A percentile compares a stretch with the other conserved stretches of the same genome.
phyloP scores from a whole-genome alignment of 2,329 filamentous ascomycete genomes.

The Cladophialophora yegresii region DNA sequence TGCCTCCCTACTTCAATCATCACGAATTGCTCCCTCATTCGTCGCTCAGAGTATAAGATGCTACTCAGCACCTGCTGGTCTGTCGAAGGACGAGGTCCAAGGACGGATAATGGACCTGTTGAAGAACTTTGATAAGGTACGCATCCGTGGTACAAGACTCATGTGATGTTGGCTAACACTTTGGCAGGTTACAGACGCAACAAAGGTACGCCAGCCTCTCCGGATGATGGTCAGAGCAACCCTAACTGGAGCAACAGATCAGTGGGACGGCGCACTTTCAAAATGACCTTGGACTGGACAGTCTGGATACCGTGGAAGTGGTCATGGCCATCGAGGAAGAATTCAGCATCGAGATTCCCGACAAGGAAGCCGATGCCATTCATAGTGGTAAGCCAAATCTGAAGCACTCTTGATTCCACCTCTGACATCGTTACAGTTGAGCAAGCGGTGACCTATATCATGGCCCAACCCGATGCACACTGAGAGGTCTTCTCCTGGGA shows the following conservation, averaged over 20 bases:
- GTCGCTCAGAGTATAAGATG: constrained; percentile 71
- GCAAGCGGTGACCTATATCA: constrained; percentile 92
- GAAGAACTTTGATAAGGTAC: constrained; percentile 95
- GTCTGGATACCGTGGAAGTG: constrained; percentile 97
- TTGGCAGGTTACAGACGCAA: constrained; percentile 51
- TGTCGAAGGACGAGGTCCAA: constrained; percentile 82
- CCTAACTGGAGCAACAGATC: constrained; percentile 62
- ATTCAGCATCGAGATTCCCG: constrained; percentile 94
- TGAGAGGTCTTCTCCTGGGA: constrained; percentile 15
- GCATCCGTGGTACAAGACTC: constrained; percentile 37
- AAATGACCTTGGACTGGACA: constrained; percentile 96
- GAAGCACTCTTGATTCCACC: not conserved
- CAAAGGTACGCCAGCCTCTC: constrained; percentile 52
- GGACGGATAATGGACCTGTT: constrained; percentile 89
- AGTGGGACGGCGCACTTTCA: constrained; percentile 83
- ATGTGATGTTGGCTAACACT: constrained; percentile 32
- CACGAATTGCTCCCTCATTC: constrained; percentile 63
- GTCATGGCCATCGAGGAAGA: constrained; percentile 99
- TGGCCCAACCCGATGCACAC: constrained; percentile 77
- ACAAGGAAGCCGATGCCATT: constrained; percentile 93
- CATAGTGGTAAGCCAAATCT: constrained; percentile 75
- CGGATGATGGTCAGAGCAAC: constrained; percentile 17
- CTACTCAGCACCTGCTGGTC: constrained; percentile 80
- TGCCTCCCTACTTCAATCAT: constrained; percentile 62
- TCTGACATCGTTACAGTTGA: constrained; percentile 64